Percentiles rank a stretch among this genome's conserved stretches.
Conservation (phyloP, 495 filamentous ascomycete species). For the Pseudotulostoma volvatum region DNA sequence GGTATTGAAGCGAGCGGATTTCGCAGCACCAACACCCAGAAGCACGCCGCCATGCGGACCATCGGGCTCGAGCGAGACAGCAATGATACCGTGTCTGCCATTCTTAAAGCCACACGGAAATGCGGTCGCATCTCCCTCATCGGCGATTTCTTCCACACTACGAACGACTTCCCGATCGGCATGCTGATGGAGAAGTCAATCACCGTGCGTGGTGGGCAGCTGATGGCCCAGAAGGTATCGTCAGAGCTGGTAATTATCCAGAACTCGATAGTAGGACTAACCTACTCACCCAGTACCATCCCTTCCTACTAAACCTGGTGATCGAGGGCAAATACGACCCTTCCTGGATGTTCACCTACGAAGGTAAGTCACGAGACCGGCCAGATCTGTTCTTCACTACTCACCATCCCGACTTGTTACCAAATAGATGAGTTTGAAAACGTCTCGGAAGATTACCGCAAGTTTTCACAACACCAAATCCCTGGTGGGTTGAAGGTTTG, state of each 20-base stretch:
- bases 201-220: slow-evolving; percentile 14
- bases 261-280: background rate
- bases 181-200: slow-evolving; percentile 15
- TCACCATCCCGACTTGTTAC: too few species aligned
- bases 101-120: slow-evolving; percentile 17
- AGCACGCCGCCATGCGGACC: slow-evolving; percentile 13
- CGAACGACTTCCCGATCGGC: slow-evolving; percentile 16
- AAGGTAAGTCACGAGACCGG: slow-evolving; percentile 6
- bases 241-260: background rate
- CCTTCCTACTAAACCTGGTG: slow-evolving; percentile 13
- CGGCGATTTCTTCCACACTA: slow-evolving; percentile 18
- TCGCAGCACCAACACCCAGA: slow-evolving; percentile 9
- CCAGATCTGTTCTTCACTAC: too few species aligned
- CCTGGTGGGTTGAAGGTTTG: slow-evolving; percentile 14
- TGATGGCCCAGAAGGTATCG: slow-evolving; percentile 12
- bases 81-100: slow-evolving; percentile 13
- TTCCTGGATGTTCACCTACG: slow-evolving; percentile 17
- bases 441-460: slow-evolving; percentile 11
- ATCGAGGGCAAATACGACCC: slow-evolving; percentile 13
- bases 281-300: slow-evolving; percentile 13
- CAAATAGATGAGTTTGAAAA: slow-evolving; percentile 16
- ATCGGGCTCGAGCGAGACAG: slow-evolving; percentile 14
- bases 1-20: slow-evolving; percentile 21
- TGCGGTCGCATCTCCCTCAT: slow-evolving; percentile 18
- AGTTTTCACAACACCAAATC: slow-evolving; percentile 10